Evolutionary conservation across 2,329 filamentous ascomycete species (phyloP).

Genomic region (Xylariomycetidae sp.): DNA sequence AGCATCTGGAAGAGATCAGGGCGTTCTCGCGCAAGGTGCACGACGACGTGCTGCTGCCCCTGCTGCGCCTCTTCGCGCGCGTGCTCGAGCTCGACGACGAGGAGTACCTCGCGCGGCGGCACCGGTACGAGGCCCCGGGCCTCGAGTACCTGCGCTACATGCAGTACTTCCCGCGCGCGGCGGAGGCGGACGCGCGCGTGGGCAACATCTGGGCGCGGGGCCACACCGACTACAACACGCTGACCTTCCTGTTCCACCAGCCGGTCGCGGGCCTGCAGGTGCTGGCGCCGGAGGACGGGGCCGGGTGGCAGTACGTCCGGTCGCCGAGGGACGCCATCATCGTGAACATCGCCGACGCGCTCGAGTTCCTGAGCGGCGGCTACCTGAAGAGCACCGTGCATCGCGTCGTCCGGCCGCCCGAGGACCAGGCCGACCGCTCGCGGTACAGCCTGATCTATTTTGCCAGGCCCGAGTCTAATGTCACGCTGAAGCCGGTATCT

Average conservation of each 20-base stretch:
- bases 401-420: constrained; percentile 15
- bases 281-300: constrained; percentile 34
- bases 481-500: constrained; percentile 17
- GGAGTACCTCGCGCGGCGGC: constrained; percentile 16
- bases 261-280: constrained; percentile 50
- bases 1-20: constrained; percentile 19
- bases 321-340: constrained; percentile 35
- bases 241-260: constrained; percentile 51
- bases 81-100: constrained; percentile 20
- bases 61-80: too few species aligned
- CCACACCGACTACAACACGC: constrained; percentile 23
- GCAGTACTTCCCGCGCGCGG: constrained; percentile 18
- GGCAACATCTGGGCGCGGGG: constrained; percentile 19
- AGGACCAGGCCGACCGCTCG: constrained; percentile 13
- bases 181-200: constrained; percentile 11
- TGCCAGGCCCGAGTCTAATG: constrained; percentile 18
- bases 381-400: constrained; percentile 22
- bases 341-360: constrained; percentile 42
- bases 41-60: too few species aligned
- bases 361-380: constrained; percentile 35
- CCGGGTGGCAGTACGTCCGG: constrained; percentile 19
- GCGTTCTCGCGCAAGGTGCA: constrained; percentile 18
- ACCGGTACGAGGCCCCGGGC: constrained; percentile 19
- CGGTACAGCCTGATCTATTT: constrained; percentile 21
- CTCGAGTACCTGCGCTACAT: constrained; percentile 22